phyloP scores from a whole-genome alignment of 2,329 filamentous ascomycete genomes.

The Penicillium janthinellum region DNA sequence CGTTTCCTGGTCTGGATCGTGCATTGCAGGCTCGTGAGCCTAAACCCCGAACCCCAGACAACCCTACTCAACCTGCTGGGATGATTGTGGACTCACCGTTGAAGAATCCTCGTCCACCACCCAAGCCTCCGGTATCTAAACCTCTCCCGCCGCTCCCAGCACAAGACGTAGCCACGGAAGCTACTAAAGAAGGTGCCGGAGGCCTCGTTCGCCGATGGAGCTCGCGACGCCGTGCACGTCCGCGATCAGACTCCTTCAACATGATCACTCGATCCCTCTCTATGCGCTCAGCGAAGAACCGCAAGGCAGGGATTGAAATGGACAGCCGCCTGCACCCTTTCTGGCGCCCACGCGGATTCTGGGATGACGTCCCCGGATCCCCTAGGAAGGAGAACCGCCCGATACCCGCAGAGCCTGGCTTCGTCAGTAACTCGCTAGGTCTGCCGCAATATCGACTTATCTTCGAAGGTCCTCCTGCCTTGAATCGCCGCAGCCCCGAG shows the following conservation, averaged over 20 bases:
- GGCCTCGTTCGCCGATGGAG: slow-evolving; percentile 36
- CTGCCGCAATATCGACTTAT: slow-evolving; percentile 53
- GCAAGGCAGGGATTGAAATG: slow-evolving; percentile 46
- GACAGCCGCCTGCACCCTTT: slow-evolving; percentile 60
- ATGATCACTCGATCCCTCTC: slow-evolving; percentile 43
- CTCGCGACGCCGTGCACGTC: slow-evolving; percentile 42
- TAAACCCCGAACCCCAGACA: slow-evolving; percentile 33
- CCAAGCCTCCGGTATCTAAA: slow-evolving; percentile 58
- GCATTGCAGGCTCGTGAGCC: slow-evolving; percentile 11
- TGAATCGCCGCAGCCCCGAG: slow-evolving; percentile 37
- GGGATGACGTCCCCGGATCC: slow-evolving; percentile 56
- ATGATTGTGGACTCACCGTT: slow-evolving; percentile 57
- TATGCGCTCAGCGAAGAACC: slow-evolving; percentile 44
- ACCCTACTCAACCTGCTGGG: slow-evolving; percentile 13
- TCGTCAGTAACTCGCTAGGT: slow-evolving; percentile 59
- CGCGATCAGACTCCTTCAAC: slow-evolving; percentile 45
- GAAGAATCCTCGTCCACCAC: slow-evolving; percentile 60
- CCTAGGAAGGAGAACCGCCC: slow-evolving; percentile 39
- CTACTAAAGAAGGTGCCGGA: slow-evolving; percentile 22
- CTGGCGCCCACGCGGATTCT: slow-evolving; percentile 66
- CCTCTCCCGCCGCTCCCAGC: slow-evolving; percentile 58
- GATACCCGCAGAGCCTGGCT: slow-evolving; percentile 21
- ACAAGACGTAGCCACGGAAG: slow-evolving; percentile 29
- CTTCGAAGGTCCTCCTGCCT: slow-evolving; percentile 44
- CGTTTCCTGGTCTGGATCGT: slow-evolving; percentile 32